Base-by-base conservation (phyloP, 78 protist species). In the Dictyostelium discoideum region DNA sequence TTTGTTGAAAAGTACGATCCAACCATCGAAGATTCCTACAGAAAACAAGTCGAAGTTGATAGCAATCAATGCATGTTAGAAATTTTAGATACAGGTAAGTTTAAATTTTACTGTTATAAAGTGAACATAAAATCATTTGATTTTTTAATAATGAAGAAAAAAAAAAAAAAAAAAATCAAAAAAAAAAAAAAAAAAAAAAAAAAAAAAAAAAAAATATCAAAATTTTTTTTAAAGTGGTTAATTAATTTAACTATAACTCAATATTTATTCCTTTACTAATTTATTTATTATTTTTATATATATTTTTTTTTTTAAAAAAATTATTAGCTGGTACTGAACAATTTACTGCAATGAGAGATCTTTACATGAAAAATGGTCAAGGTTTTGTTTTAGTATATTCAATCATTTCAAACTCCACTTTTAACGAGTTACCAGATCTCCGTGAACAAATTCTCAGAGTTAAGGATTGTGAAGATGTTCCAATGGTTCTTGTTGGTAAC, bases 81-180 rank as follows among this genome's bases (percentile, higher is more conserved):
- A 76, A 98, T 99, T 24, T 93, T 98, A 60, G 99, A 99, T 96
- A 99, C 99, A 26, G 99, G 99, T 39, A 99, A 98, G 60, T 79
- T 29, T 7, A 74, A 5, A 42, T 42, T 42, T 42, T 1, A 16
- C 16, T 16, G 65, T 54, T 54, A 42, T 42, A 42, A 42, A 2
- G 65, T 16, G 65, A 54, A 54, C 65, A n/a, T n/a, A n/a, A n/a
- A n/a, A n/a, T n/a, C n/a, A 54, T 54, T 54, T 54, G 65, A 20
- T 60, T 60, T 20, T 60, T 60, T 60, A 20, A 4, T 16, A 16
- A 54, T 26, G 78, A 40, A 18, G 40, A 44, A 6, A 79, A 79
- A 79, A 32, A 32, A 78, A 44, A 6, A 79, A 79, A 79, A 32
- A 32, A 78, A 42, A 74, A 74, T 32, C 48, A 74, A 32, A 74